Evolutionary conservation across 768 basidiomycete genomes (phyloP).

Genomic region (Mycena rebaudengoi): DNA sequence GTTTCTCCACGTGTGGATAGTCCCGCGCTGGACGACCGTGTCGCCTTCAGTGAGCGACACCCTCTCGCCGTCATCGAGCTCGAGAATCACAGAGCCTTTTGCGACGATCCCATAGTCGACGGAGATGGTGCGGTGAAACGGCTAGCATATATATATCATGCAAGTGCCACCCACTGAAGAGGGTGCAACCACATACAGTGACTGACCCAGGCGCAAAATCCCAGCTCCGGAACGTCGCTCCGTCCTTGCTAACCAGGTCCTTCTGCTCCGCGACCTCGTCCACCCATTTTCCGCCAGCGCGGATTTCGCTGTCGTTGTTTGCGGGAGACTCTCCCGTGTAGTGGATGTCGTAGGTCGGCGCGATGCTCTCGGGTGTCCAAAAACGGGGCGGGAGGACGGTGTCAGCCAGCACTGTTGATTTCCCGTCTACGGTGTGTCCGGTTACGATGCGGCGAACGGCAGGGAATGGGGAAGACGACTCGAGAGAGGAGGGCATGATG

Average conservation of each 20-base stretch:
- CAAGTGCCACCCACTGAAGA: neutral
- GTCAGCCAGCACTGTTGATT: constrained; percentile 28
- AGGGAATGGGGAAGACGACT: constrained; percentile 20
- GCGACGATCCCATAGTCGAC: constrained; percentile 32
- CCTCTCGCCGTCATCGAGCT: constrained; percentile 28
- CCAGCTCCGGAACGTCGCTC: constrained; percentile 23
- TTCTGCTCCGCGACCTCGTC: constrained; percentile 18
- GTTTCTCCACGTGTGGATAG: constrained; percentile 34
- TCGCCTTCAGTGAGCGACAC: constrained; percentile 30
- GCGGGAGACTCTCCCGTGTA: neutral
- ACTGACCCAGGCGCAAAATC: constrained; percentile 26
- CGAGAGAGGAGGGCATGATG: too few relatives aligned
- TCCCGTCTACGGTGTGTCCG: constrained; percentile 27
- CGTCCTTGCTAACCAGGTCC: constrained; percentile 15
- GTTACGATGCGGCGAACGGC: constrained; percentile 32
- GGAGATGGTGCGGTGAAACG: constrained; percentile 28
- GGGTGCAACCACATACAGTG: neutral
- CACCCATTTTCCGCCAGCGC: constrained; percentile 7
- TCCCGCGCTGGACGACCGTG: constrained; percentile 33
- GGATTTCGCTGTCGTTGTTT: constrained; percentile 7
- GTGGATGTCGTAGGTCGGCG: constrained; percentile 7
- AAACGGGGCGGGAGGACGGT: neutral
- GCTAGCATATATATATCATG: neutral
- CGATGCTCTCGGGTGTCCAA: neutral
- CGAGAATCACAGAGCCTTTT: constrained; percentile 24